A percentile compares a stretch with the other conserved stretches of the same genome.
Evolutionary conservation across 768 basidiomycete genomes (phyloP).

Genomic region (Tulasnella sp.): DNA sequence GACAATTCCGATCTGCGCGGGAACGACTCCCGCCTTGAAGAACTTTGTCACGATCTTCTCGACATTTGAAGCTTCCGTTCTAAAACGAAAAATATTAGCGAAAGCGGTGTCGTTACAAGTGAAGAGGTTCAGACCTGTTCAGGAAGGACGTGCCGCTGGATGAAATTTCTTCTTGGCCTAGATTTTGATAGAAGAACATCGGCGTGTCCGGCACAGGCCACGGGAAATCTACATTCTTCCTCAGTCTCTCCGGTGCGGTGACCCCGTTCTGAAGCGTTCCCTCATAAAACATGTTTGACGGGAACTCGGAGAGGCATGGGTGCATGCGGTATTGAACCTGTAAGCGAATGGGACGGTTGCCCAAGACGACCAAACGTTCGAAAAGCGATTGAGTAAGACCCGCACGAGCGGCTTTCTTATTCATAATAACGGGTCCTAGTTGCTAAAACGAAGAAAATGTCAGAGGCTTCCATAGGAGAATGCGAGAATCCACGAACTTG

Average conservation of each 20-base stretch:
- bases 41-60: constrained; percentile 99
- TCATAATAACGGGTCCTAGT: constrained; percentile 99
- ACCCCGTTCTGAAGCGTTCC: constrained; percentile 98
- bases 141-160: constrained; percentile 97
- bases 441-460: constrained; percentile 37
- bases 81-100: constrained; percentile 25
- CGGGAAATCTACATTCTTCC: constrained; percentile 98
- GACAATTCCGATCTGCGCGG: constrained; percentile 92
- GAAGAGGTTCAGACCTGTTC: constrained; percentile 48
- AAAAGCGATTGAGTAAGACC: constrained; percentile 97
- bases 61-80: constrained; percentile 96
- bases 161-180: constrained; percentile 98
- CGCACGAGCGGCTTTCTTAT: constrained; percentile 99
- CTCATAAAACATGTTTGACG: constrained; percentile 99
- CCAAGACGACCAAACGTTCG: constrained; percentile 88
- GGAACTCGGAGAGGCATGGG: constrained; percentile 97
- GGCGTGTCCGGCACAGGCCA: constrained; percentile 96
- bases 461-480: neutral
- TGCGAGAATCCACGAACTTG: constrained; percentile 28
- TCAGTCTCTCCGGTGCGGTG: constrained; percentile 89
- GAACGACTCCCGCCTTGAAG: constrained; percentile 97
- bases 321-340: constrained; percentile 99
- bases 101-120: neutral
- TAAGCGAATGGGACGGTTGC: constrained; percentile 92
- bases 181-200: constrained; percentile 99